Conservation (phyloP, 2,329 filamentous ascomycete genomes). For the Septoria linicola region DNA sequence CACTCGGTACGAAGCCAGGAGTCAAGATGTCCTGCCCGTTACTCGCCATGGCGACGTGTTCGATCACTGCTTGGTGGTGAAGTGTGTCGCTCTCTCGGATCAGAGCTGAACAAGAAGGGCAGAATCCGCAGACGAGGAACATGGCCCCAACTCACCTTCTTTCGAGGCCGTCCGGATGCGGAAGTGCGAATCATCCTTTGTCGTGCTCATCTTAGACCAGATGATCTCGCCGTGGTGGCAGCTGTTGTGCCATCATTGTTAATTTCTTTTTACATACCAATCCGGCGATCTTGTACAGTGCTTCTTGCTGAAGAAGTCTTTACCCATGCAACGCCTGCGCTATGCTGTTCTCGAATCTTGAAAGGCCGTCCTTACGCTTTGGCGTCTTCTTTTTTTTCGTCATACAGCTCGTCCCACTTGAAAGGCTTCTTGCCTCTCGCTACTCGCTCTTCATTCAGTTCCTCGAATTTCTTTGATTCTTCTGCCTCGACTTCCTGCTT, state of each 20-base stretch:
- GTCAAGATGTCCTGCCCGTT: neutral
- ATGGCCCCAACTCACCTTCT: slow-evolving; percentile 3
- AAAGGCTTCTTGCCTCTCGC: slow-evolving; percentile 27
- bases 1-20: neutral
- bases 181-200: slow-evolving; percentile 7
- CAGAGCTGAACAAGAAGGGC: neutral
- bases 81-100: no score
- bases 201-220: neutral
- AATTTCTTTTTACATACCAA: slow-evolving; percentile 4
- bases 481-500: slow-evolving; percentile 28
- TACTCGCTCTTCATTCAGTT: slow-evolving; percentile 29
- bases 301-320: neutral
- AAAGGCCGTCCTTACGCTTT: slow-evolving; percentile 9
- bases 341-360: slow-evolving; percentile 1
- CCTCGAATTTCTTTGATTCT: slow-evolving; percentile 27
- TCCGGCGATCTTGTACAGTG: slow-evolving; percentile 9
- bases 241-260: neutral
- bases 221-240: neutral
- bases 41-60: no score
- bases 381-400: slow-evolving; percentile 25
- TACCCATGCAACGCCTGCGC: slow-evolving; percentile 4
- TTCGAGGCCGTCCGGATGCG: neutral
- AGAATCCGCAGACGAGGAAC: no score
- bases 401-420: slow-evolving; percentile 28
- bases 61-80: no score